Evolutionary conservation across 2,329 filamentous ascomycete species (phyloP).

Genomic region (Cercospora brassicicola): DNA sequence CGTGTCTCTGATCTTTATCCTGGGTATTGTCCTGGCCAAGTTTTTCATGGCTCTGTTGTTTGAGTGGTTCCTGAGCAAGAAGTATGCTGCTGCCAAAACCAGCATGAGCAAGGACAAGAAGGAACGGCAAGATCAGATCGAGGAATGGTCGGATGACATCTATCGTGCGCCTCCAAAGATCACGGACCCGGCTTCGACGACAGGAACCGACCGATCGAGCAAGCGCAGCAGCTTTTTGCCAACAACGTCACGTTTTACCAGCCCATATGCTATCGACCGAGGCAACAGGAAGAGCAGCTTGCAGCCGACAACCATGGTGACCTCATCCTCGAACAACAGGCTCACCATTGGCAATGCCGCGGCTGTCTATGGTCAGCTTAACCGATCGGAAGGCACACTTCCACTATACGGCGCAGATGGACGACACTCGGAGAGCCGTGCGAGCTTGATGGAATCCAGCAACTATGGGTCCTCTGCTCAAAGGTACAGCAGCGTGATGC

Average conservation of each 20-base stretch:
- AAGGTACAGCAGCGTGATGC: constrained; percentile 56
- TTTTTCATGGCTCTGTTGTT: constrained; percentile 89
- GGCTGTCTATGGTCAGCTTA: constrained; percentile 66
- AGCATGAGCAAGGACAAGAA: constrained; percentile 78
- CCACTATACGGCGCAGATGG: constrained; percentile 33
- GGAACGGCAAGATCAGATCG: constrained; percentile 87
- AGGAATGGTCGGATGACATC: constrained; percentile 97
- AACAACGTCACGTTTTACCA: constrained; percentile 90
- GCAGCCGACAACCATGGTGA: constrained; percentile 91
- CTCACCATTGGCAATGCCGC: constrained; percentile 62
- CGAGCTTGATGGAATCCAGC: constrained; percentile 47
- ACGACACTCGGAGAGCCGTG: constrained; percentile 31
- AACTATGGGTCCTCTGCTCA: constrained; percentile 36
- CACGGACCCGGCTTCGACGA: constrained; percentile 61
- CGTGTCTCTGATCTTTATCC: constrained; percentile 84
- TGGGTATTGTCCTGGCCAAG: constrained; percentile 81
- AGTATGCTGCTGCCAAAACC: constrained; percentile 81
- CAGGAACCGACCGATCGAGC: constrained; percentile 65
- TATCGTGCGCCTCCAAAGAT: constrained; percentile 86
- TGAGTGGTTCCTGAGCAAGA: constrained; percentile 91
- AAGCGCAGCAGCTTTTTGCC: constrained; percentile 89
- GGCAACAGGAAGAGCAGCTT: constrained; percentile 52
- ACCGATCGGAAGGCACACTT: constrained; percentile 59
- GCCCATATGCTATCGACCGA: constrained; percentile 77
- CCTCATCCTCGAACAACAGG: constrained; percentile 73